Percentiles rank a stretch among this genome's conserved stretches.
Conservation (phyloP, 176 grass and related monocot species). For the Pharus latifolius region DNA sequence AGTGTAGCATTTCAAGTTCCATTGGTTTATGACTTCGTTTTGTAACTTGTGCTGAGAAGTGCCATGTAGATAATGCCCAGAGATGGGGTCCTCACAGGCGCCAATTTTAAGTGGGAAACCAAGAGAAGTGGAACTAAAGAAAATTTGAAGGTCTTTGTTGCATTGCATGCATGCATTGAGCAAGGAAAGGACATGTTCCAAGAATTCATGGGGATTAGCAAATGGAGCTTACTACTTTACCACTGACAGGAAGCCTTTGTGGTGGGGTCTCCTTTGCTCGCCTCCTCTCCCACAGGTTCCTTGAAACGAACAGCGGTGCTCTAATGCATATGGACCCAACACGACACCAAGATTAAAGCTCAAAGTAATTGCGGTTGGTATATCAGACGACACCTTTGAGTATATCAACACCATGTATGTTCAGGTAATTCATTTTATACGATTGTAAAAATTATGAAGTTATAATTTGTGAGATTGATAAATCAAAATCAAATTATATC, state of each 20-base stretch:
- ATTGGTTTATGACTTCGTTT: slow-evolving; percentile 33
- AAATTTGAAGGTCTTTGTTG: slow-evolving; percentile 9
- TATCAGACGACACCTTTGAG: too few relatives aligned
- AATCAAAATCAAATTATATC: too few relatives aligned
- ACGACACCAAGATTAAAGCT: too few relatives aligned
- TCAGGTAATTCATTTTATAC: too few relatives aligned
- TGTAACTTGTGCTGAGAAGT: slow-evolving; percentile 37
- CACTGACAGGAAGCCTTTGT: slow-evolving; percentile 13
- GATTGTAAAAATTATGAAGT: too few relatives aligned
- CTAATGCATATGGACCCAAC: slow-evolving; percentile 7
- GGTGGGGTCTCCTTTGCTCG: slow-evolving; percentile 34
- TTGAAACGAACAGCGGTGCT: neutral
- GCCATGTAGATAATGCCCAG: neutral
- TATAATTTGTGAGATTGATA: too few relatives aligned
- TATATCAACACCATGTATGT: too few relatives aligned
- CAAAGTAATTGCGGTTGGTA: too few relatives aligned
- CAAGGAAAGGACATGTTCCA: slow-evolving; percentile 52
- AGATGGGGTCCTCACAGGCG: neutral
- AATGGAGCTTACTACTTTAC: neutral
- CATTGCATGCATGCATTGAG: slow-evolving; percentile 9
- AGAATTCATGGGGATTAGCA: slow-evolving; percentile 35
- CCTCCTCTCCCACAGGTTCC: slow-evolving; percentile 27
- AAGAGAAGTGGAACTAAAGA: slow-evolving; percentile 32
- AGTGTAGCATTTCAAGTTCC: too few relatives aligned
- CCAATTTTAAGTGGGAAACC: slow-evolving; percentile 30